Conservation (phyloP, 2,329 filamentous ascomycete genomes). For the Colletotrichum zoysiae region DNA sequence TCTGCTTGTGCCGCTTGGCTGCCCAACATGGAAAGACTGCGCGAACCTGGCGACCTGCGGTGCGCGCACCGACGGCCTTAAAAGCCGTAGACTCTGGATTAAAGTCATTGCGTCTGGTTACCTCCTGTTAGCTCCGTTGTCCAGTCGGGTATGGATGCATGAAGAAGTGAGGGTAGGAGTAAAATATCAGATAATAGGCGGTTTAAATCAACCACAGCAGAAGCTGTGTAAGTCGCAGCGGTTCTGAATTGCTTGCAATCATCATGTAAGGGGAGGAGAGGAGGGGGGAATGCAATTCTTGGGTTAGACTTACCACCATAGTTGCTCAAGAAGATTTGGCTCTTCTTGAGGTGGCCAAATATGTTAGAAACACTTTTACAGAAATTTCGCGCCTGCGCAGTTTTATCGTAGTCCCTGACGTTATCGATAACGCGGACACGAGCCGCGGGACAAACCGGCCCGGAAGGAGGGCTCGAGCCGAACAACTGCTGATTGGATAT, state of each 20-base stretch:
- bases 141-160: constrained; percentile 43
- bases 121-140: constrained; percentile 35
- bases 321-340: constrained; percentile 36
- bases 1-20: constrained; percentile 32
- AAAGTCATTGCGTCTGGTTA: constrained; percentile 51
- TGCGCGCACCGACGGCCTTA: constrained; percentile 42
- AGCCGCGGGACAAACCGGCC: constrained; percentile 23
- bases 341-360: constrained; percentile 32
- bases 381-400: constrained; percentile 22
- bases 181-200: constrained; percentile 55
- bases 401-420: constrained; percentile 22
- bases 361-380: rapidly evolving
- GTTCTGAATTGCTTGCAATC: constrained; percentile 59
- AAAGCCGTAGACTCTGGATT: constrained; percentile 52
- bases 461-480: background rate
- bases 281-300: background rate
- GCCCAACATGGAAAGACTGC: constrained; percentile 35
- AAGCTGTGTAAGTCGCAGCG: constrained; percentile 63
- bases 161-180: constrained; percentile 34
- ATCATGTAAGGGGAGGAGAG: constrained; percentile 44
- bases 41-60: constrained; percentile 26
- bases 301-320: constrained; percentile 37
- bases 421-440: constrained; percentile 34
- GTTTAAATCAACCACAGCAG: constrained; percentile 58
- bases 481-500: constrained; percentile 14